Evolutionary conservation across 1,284 basidiomycete genomes (phyloP).

Genomic region (Rhodotorula sp.): DNA sequence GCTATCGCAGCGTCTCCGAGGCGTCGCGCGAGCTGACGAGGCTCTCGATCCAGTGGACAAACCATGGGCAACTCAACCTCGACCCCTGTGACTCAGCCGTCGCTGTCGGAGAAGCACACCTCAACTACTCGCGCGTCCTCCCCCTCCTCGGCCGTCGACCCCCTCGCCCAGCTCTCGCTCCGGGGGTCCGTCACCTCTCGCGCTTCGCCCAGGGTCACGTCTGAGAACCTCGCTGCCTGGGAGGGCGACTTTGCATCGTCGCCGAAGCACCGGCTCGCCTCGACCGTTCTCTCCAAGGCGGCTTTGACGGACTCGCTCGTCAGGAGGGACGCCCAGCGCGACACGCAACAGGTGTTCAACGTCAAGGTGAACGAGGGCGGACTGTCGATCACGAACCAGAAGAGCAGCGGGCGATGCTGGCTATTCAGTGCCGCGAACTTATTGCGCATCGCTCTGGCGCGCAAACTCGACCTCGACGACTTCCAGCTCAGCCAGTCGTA

Average conservation of each 20-base stretch:
- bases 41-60: too few species aligned
- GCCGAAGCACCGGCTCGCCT: slow-evolving; percentile 70
- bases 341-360: slow-evolving; percentile 82
- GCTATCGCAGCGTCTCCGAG: too few species aligned
- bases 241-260: slow-evolving; percentile 38
- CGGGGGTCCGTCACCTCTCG: slow-evolving; percentile 5
- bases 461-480: slow-evolving; percentile 70
- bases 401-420: slow-evolving; percentile 84
- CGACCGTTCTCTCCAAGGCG: slow-evolving; percentile 73
- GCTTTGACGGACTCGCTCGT: slow-evolving; percentile 67
- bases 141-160: slow-evolving; percentile 23
- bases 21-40: too few species aligned
- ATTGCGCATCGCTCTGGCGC: slow-evolving; percentile 72
- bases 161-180: slow-evolving; percentile 31
- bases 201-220: slow-evolving; percentile 31
- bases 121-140: neutral
- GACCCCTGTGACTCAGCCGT: neutral
- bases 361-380: slow-evolving; percentile 67
- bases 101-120: slow-evolving; percentile 32
- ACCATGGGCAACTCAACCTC: slow-evolving; percentile 22
- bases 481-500: slow-evolving; percentile 87
- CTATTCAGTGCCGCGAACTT: slow-evolving; percentile 74
- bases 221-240: slow-evolving; percentile 37
- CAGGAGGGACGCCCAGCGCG: slow-evolving; percentile 62
- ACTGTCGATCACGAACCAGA: slow-evolving; percentile 79